Evolutionary conservation across 73 alveolate species (phyloP), one percentile per base, ranked within the genome.

Genomic region (Paramecium tetraurelia): DNA sequence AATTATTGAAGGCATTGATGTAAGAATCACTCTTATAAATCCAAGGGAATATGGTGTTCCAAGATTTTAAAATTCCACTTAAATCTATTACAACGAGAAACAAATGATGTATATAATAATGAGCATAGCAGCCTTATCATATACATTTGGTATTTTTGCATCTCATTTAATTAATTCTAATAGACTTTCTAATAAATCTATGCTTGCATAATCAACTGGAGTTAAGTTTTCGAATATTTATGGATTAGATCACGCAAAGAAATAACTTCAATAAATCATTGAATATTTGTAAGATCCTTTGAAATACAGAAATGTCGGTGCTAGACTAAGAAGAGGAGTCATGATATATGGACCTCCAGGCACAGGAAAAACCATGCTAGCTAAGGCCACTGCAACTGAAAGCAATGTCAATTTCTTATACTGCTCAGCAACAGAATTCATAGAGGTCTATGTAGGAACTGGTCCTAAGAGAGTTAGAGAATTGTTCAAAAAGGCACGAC

Each of bases 361-460:
- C 16, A 97, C 99, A 50, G 99, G 99, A 29, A 97, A 97, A 80
- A 97, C 99, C 3, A 85, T 97, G 92, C 58, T 97, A 21, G 99
- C 99, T 40, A 97, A 97, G 71, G 99, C 99, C 40, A 96, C 97
- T 21, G 99, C 99, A 41, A 83, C 95, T 6, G 99, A 97, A 87
- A 95, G 98, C 41, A 95, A 96, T 2, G 95, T 95, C 1, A 92
- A 89, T 33, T 97, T 97, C 63, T 80, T 97, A 6, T 95, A 86
- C 36, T 90, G 95, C 24, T 90, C 96, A 20, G 99, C 98, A 12
- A 94, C 98, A 9, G 99, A 97, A 93, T 97, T 97, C 68, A 96
- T 97, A 5, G 99, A 97, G 92, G 95, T 96, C 75, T 97, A 93
- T 92, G 99, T 97, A 27, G 99, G 99, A 5, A 95, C 96, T 53